Base-by-base conservation (phyloP, 2,329 filamentous ascomycete genomes). In the Achaetomium macrosporum region DNA sequence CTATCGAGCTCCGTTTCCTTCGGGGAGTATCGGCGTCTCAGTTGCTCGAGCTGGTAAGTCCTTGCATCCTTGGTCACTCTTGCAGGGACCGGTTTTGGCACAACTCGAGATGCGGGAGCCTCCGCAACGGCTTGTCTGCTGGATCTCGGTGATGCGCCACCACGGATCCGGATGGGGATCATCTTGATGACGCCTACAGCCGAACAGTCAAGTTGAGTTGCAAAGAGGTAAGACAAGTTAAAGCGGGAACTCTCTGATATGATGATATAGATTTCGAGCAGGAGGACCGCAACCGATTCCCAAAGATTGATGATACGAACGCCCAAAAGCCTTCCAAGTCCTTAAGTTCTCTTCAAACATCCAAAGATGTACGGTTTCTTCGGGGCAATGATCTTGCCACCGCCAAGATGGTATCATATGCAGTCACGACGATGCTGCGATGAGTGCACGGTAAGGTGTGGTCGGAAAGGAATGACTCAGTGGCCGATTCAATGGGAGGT, bases 31-130 rank as follows among this genome's bases (percentile, higher is more conserved):
- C 88, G 79, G 57, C 81, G 80, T 61, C 81, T 77, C 56, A 92
- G 71, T 71, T 93, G 88, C 56, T 79, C 79, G 47, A 92, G 69
- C 66, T 93, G 87, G 65, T 90, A 93, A 52, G 78, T 78, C 58
- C 87, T 77, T 7, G 88, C 86, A 64, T 90, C 81, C 55, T 83
- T 76, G 30, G 73, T 67, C 68, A 90, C 84, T 11, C 78, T 74
- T 54, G 77, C 73, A 7, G 88, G 81, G 2, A 87, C 71, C 11
- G 88, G 88, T 64, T 83, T 85, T 54, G 78, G 67, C 31, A 87
- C 79, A 17, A 84, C 70, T 53, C 77, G 76, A 41, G 75, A 74
- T 31, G 69, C 51, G 1, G 72, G 62, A 1, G 74, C 66, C 59
- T 73, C 68, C 5, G 62, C 54, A n/a, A 78, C 74, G 16, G 76